Conservation (phyloP, 345 rosid species). For the Eucalyptus erythrocorys region DNA sequence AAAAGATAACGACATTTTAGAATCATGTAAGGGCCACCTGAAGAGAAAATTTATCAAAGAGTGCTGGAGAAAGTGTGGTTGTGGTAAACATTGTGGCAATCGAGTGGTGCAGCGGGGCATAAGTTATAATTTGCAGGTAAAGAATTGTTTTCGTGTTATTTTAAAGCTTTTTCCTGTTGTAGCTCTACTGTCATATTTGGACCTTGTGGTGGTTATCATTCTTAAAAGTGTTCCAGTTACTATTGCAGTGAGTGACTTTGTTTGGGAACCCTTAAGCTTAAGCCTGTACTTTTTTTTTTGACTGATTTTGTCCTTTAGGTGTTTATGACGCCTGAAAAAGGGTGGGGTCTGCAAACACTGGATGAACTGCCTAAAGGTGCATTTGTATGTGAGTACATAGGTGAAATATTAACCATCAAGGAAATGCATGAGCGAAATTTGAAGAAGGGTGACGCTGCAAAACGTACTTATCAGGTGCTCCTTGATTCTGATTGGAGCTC, state of each 20-base stretch:
- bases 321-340: constrained; percentile 62
- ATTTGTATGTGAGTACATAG: constrained; percentile 75
- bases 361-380: constrained; percentile 84
- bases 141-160: neutral
- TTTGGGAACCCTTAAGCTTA: neutral
- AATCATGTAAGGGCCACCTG: constrained; percentile 83
- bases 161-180: neutral
- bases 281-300: neutral
- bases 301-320: constrained; percentile 35
- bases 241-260: neutral
- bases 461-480: constrained; percentile 48
- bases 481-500: constrained; percentile 84
- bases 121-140: constrained; percentile 66
- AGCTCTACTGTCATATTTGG: neutral
- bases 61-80: constrained; percentile 92
- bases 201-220: neutral
- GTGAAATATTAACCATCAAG: constrained; percentile 68
- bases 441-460: constrained; percentile 17
- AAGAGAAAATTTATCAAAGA: constrained; percentile 69
- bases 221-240: neutral
- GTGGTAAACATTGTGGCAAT: constrained; percentile 69
- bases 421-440: constrained; percentile 54
- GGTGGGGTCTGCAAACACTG: constrained; percentile 84
- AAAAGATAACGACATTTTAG: constrained; percentile 29
- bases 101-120: constrained; percentile 88